Percentiles rank a stretch among this genome's conserved stretches.
Conservation (phyloP, 768 basidiomycete genomes). For the Galerina marginata region DNA sequence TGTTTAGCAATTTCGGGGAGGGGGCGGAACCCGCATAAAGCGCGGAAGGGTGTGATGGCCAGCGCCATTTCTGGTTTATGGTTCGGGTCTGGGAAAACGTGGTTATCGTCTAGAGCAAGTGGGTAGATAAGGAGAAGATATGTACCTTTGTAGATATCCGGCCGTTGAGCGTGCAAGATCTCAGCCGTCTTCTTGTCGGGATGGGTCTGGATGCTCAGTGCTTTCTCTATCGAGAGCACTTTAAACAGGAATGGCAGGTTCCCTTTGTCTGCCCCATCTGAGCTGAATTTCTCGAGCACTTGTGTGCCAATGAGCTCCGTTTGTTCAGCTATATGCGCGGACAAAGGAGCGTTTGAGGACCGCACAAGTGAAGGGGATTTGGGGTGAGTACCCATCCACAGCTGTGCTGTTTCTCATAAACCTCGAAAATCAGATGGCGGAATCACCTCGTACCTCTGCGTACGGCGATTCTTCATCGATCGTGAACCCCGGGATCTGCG, state of each 20-base stretch:
- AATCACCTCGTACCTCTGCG: conserved; percentile 76
- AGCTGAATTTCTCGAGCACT: conserved; percentile 55
- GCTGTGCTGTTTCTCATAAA: conserved; percentile 46
- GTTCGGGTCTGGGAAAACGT: conserved; percentile 70
- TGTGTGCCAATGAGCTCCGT: conserved; percentile 70
- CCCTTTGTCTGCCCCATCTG: conserved; percentile 49
- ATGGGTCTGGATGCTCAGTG: conserved; percentile 90
- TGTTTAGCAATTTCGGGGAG: conserved; percentile 70
- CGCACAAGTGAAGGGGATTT: conserved; percentile 55
- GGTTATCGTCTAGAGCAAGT: neutral
- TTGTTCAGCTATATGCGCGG: conserved; percentile 65
- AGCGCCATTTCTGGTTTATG: conserved; percentile 99
- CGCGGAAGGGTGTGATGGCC: conserved; percentile 88
- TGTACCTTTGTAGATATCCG: conserved; percentile 91
- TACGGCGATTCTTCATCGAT: conserved; percentile 80
- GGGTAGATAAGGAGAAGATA: neutral
- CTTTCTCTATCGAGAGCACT: conserved; percentile 87
- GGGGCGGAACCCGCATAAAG: conserved; percentile 93
- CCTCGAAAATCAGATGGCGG: neutral
- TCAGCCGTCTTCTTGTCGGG: conserved; percentile 87
- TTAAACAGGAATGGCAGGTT: conserved; percentile 94
- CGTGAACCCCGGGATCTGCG: conserved; percentile 64
- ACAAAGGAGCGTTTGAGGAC: conserved; percentile 47
- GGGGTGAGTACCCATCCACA: conserved; percentile 99
- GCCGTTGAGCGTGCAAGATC: conserved; percentile 66